These are phyloP conservation scores for Kwoniella shandongensis DNA, from an alignment of 768 basidiomycete genomes.

Conservation along the genomic window DNA sequence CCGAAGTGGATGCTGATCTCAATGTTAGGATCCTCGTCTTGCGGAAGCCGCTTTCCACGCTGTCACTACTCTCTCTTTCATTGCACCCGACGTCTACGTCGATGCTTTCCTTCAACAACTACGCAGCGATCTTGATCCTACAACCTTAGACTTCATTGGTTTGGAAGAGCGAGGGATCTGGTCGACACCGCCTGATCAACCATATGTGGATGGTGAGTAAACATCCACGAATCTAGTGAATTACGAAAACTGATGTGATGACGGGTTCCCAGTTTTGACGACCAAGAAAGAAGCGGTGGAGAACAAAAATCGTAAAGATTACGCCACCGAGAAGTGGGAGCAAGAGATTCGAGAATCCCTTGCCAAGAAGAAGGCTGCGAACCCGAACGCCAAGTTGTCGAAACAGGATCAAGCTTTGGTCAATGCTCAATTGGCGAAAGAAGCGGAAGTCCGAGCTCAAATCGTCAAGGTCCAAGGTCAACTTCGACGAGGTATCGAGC, in stretches of 20 bases:
- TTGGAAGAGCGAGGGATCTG: conserved; percentile 78
- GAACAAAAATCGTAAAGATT: conserved; percentile 74
- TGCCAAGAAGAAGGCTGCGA: conserved; percentile 71
- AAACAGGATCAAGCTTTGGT: conserved; percentile 85
- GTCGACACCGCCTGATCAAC: conserved; percentile 77
- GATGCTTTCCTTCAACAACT: conserved; percentile 71
- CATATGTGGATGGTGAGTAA: conserved; percentile 73
- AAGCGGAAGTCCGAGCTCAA: conserved; percentile 65
- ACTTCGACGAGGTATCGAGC: conserved; percentile 67
- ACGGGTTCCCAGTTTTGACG: conserved; percentile 62
- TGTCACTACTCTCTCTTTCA: conserved; percentile 73
- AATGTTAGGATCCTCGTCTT: conserved; percentile 37
- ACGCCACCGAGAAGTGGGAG: conserved; percentile 92
- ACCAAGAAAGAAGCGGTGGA: conserved; percentile 61
- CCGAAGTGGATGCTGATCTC: conserved; percentile 11
- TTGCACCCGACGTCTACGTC: conserved; percentile 69
- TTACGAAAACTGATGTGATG: background rate
- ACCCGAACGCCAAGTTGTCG: conserved; percentile 60
- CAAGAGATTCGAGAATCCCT: conserved; percentile 83
- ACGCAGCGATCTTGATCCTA: conserved; percentile 64
- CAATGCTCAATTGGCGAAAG: conserved; percentile 77
- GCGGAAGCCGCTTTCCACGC: conserved; percentile 68
- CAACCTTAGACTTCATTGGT: conserved; percentile 64
- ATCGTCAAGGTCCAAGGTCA: conserved; percentile 62
- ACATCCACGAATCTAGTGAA: background rate